Percentiles rank a stretch among this genome's conserved stretches.
phyloP scores from a whole-genome alignment of 805 yeast genomes.

The Tetrapisispora nanseiensis region DNA sequence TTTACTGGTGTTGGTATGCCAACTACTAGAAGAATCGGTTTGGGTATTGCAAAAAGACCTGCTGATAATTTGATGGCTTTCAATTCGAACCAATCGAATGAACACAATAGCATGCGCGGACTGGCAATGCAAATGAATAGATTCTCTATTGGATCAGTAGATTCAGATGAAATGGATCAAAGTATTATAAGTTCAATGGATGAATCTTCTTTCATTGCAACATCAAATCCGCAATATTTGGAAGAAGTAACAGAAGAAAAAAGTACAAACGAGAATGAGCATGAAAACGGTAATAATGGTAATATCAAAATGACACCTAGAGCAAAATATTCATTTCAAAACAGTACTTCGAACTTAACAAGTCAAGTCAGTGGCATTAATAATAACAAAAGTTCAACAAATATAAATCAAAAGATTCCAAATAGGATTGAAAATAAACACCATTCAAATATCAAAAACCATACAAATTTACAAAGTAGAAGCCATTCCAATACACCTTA shows the following conservation, averaged over 20 bases:
- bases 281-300: too few species aligned
- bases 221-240: too few species aligned
- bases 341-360: neutral
- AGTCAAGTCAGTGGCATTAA: too few species aligned
- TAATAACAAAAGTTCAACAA: neutral
- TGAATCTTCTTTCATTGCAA: neutral
- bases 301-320: neutral
- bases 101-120: neutral
- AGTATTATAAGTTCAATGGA: conserved; percentile 1
- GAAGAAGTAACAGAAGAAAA: too few species aligned
- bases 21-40: conserved; percentile 17
- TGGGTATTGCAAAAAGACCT: conserved; percentile 27
- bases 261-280: too few species aligned
- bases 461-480: neutral
- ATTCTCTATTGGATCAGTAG: conserved; percentile 1
- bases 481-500: neutral
- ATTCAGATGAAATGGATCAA: conserved; percentile 1
- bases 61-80: conserved; percentile 23
- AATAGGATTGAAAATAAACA: neutral
- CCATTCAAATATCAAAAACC: neutral
- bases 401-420: neutral
- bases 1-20: neutral
- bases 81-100: neutral
- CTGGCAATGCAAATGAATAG: neutral
- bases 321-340: conserved; percentile 2